A percentile compares a stretch with the other conserved stretches of the same genome.
These are phyloP conservation scores for Astrocystis sublimbata DNA, from an alignment of 495 filamentous ascomycete species.

Conservation along the genomic window DNA sequence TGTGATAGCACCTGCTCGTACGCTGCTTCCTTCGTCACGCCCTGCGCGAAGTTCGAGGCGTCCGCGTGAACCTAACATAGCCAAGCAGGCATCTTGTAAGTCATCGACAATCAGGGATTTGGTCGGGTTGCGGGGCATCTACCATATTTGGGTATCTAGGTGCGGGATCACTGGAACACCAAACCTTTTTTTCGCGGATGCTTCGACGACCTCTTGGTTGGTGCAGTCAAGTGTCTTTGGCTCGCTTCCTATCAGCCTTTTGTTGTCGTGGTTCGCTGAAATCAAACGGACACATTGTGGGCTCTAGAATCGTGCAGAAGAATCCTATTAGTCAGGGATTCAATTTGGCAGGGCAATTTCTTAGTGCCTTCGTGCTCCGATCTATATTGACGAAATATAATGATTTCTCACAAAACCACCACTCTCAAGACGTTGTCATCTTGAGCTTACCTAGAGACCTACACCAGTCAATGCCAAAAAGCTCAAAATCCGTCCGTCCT, in stretches of 20 bases:
- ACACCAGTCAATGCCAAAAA: too few species aligned
- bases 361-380: background rate
- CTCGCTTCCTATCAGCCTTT: background rate
- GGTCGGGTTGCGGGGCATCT: background rate
- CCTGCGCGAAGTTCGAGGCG: conserved; percentile 69
- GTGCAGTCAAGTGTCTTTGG: too few species aligned
- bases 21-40: conserved; percentile 69
- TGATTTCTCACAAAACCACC: too few species aligned
- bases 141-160: background rate
- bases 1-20: conserved; percentile 76
- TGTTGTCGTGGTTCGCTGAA: background rate
- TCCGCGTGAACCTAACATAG: conserved; percentile 77
- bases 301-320: background rate
- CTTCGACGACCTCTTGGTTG: too few species aligned
- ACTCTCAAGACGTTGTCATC: too few species aligned
- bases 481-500: too few species aligned
- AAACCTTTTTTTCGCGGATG: too few species aligned
- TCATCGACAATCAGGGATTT: background rate
- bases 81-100: conserved; percentile 9
- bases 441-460: too few species aligned
- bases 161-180: too few species aligned
- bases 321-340: background rate
- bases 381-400: too few species aligned
- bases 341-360: background rate
- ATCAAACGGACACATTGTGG: background rate